Base-by-base conservation (phyloP, 1,139 yeast species). In the Scheffersomyces lignicola region DNA sequence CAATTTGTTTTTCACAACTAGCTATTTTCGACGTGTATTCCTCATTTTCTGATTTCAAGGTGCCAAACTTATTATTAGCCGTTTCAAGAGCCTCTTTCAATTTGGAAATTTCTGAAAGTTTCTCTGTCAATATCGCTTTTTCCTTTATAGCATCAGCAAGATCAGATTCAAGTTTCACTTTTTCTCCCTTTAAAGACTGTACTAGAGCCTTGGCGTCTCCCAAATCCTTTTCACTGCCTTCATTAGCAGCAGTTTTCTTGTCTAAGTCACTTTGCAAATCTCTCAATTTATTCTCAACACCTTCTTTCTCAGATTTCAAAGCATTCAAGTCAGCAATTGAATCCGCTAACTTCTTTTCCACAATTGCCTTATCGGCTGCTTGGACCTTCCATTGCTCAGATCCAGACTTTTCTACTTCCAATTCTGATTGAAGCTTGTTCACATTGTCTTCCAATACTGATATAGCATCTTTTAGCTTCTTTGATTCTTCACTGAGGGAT, bases 221-320 rank as follows among this genome's bases (percentile, higher is more conserved):
- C n/a, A 26, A 7, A 26, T 8, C 7, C 16, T 29, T 29, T 13
- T 17, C 24, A 9, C 21, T 29, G n/a, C 23, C n/a, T 9, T 20
- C 17, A 8, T 11, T 6, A 15, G 10, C 12, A 7, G 7, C 7
- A 8, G 10, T 14, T 13, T 26, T 26, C 15, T n/a, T 10, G 16
- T 25, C n/a, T 14, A 28, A 29, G 18, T 32, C 26, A 16, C n/a
- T 26, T n/a, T 32, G 13, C 6, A 10, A 8, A 11, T 15, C 21
- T 11, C 20, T 12, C 41, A 39, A 20, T 43, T 41, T 11, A 44
- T 36, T 5, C 39, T 40, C n/a, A 38, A 43, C 23, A 39, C 42
- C 25, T 37, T 42, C 18, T 42, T 35, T 27, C 18, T 33, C 26
- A 9, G 16, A 12, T 20, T 24, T 24, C 10, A 24, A 24, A 4